These are phyloP conservation scores for Hamamelis virginiana DNA, from an alignment of 164 flowering plant genomes.

Conservation along the genomic window DNA sequence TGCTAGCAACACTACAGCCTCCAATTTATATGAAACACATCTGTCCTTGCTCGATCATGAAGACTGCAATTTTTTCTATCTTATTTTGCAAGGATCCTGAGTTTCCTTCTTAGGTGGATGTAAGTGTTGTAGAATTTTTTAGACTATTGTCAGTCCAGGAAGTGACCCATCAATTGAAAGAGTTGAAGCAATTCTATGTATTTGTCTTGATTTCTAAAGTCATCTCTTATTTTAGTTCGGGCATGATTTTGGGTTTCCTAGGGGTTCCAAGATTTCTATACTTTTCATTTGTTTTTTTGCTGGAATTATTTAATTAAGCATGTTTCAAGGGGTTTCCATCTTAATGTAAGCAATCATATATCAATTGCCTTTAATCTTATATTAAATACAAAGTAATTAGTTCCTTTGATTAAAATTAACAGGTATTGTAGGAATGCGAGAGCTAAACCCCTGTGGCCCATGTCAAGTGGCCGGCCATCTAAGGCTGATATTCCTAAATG, in stretches of 20 bases:
- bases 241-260: no score
- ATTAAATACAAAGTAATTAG: neutral
- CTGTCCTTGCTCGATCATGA: neutral
- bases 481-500: conserved; percentile 68
- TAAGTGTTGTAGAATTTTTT: neutral
- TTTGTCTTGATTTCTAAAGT: no score
- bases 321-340: no score
- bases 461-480: conserved; percentile 72
- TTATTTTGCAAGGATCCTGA: neutral
- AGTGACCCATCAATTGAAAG: neutral
- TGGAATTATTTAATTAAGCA: no score
- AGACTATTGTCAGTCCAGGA: neutral
- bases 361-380: no score
- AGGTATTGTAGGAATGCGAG: conserved; percentile 59
- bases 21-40: neutral
- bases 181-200: no score
- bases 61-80: neutral
- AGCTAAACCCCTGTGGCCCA: conserved; percentile 91
- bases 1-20: neutral
- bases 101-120: neutral
- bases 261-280: no score
- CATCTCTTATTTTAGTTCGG: no score
- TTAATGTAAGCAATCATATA: no score
- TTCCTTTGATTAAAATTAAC: conserved; percentile 9
- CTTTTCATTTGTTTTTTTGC: no score